Evolutionary conservation across 1,139 yeast species (phyloP), one percentile per base, ranked within the genome.

Genomic region (Yamadazyma triangularis): DNA sequence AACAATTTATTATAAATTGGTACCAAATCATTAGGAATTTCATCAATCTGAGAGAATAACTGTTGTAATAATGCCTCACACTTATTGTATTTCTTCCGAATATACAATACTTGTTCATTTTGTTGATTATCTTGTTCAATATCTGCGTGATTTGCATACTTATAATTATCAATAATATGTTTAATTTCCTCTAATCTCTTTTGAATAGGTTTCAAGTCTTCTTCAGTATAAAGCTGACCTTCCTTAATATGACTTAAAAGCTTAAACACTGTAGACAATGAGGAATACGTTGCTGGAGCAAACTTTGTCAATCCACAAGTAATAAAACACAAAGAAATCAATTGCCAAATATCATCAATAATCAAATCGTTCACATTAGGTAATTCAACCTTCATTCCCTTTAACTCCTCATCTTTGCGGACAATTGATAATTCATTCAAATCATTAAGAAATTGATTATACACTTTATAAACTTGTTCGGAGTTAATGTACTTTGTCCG

Each of bases 211-310:
- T 67, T 63, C 41, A 88, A 70, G 51, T 91, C 97, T 45, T 82
- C 86, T 38, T 76, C 77, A 1, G 96, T 88, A 56, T 80, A 88
- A 12, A 85, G 86, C 35, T 78, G 79, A 34, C 87, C 77, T 48
- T 85, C 95, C 43, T 77, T 73, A 39, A 89, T 64, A 57, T 89
- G 97, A 39, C 78, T 84, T 42, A 91, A 66, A 37, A 91, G 63
- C 45, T 91, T 77, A 57, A 79, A 79, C 8, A 91, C 95, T 0
- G 96, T 86, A 27, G 88, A 72, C 29, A 89, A 64, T 6, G 95
- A 84, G 7, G 95, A 88, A 58, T 84, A 91, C 1, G 95, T 86
- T 3, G 96, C 95, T 2, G 96, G 96, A 1, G 96, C 95, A 26
- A 86, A 75, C 45, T 87, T 81, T 33, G 83, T 83, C 45, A 87